Conservation (phyloP, 352 stramenopile species). For the Phytophthora sp. region DNA sequence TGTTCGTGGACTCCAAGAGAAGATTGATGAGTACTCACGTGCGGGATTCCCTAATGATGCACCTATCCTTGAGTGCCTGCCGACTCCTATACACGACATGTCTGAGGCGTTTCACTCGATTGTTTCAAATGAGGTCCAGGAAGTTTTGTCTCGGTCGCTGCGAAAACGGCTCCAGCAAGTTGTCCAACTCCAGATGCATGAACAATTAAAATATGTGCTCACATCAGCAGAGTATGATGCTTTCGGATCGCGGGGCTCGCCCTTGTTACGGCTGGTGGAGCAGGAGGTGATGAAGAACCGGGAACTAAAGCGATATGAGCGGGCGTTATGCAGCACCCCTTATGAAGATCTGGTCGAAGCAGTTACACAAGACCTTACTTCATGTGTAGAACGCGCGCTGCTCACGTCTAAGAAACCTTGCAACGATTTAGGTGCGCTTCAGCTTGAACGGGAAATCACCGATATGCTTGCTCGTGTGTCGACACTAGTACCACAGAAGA, state of each 20-base stretch:
- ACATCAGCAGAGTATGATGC: constrained; percentile 69
- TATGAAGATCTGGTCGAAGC: constrained; percentile 77
- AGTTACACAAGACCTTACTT: constrained; percentile 62
- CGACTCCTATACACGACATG: constrained; percentile 73
- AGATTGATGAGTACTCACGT: constrained; percentile 61
- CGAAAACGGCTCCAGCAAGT: constrained; percentile 51
- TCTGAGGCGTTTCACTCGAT: constrained; percentile 75
- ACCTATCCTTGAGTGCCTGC: constrained; percentile 73
- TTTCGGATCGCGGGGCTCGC: constrained; percentile 63
- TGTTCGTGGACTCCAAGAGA: constrained; percentile 58
- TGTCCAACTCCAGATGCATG: constrained; percentile 49
- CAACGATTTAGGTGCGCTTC: constrained; percentile 82
- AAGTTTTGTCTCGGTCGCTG: constrained; percentile 58
- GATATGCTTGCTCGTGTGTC: constrained; percentile 64
- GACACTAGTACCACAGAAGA: constrained; percentile 56
- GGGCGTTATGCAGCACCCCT: constrained; percentile 52
- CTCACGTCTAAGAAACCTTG: constrained; percentile 63
- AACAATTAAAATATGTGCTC: constrained; percentile 72
- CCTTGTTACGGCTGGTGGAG: constrained; percentile 70
- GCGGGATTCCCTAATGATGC: constrained; percentile 57
- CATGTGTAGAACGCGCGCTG: constrained; percentile 60
- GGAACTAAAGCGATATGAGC: constrained; percentile 66
- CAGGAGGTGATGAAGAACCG: constrained; percentile 73
- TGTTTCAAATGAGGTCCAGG: constrained; percentile 73
- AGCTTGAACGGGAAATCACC: constrained; percentile 78